Evolutionary conservation across 805 yeast species (phyloP), one percentile per base, ranked within the genome.

Genomic region (Yamadazyma olivae): DNA sequence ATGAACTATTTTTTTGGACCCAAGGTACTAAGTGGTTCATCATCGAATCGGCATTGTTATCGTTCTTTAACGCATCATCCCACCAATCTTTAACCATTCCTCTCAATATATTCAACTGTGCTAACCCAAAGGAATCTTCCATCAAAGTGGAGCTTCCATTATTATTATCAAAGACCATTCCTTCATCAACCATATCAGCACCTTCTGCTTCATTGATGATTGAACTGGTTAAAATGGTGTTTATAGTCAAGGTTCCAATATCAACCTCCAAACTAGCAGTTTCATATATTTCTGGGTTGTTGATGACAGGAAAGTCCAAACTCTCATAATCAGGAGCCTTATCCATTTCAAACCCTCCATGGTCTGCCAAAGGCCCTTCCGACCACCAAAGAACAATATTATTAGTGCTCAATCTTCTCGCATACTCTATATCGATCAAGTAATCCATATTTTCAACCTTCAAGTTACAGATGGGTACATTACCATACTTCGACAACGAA

Each of bases 371-470:
- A 1, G 91, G 84, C 14, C 71, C 70, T 3, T 81, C 76, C 0
- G 95, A 85, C 98, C 99, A 93, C 98, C 99, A 93, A 20, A 95
- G 63, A 5, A 91, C 82, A 27, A 85, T 75, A 41, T 79, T 77
- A 32, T 77, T 75, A 31, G 77, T 71, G 14, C 67, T 67, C 38
- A 93, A 69, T 34, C 80, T 70, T 50, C 99, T 70, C 0, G 98
- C 95, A 57, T 87, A 93, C 37, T 80, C 80, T 27, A 91, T 73
- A 57, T 93, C 99, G 40, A 91, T 83, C 49, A 89, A 65, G 48
- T 77, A 85, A 0, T 85, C 81, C 59, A 81, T 70, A 44, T 86
- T 83, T 39, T 84, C 91, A n/a, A 79, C 69, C 44, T 79, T 80
- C 45, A 91, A 61, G 51, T 93, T 91, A 53, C 98, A 87, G 23